Percentiles rank a stretch among this genome's conserved stretches.
These are phyloP conservation scores for Camellia lanceoleosa DNA, from an alignment of 148 eudicot genomes.

Conservation along the genomic window DNA sequence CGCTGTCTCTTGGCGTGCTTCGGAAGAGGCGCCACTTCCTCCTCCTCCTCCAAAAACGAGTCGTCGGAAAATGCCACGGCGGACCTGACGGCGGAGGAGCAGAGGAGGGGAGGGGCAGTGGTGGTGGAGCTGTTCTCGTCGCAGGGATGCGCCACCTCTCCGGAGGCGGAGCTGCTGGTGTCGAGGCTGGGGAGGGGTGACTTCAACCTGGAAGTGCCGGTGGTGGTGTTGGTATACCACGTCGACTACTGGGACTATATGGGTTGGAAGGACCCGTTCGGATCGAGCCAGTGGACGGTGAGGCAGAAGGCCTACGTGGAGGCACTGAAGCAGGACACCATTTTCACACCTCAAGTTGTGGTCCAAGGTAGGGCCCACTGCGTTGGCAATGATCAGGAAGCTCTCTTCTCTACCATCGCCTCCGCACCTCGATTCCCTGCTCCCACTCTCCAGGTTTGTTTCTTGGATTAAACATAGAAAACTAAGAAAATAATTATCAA, in stretches of 20 bases:
- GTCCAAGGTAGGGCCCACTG: slow-evolving; percentile 69
- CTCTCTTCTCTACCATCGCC: slow-evolving; percentile 37
- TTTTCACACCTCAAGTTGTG: slow-evolving; percentile 84
- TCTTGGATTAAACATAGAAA: too few species aligned
- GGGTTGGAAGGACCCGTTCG: slow-evolving; percentile 93
- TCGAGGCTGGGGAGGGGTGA: slow-evolving; percentile 90
- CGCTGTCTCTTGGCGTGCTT: slow-evolving; percentile 59
- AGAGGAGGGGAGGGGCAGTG: slow-evolving; percentile 36
- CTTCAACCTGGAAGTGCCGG: slow-evolving; percentile 47
- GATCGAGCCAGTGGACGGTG: slow-evolving; percentile 79
- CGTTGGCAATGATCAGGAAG: slow-evolving; percentile 65
- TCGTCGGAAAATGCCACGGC: slow-evolving; percentile 27
- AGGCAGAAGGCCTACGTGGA: slow-evolving; percentile 81
- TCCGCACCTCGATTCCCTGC: slow-evolving; percentile 59
- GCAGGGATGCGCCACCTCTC: slow-evolving; percentile 80
- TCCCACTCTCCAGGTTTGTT: slow-evolving; percentile 61
- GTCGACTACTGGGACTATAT: slow-evolving; percentile 88
- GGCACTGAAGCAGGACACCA: slow-evolving; percentile 59
- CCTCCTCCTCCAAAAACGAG: slow-evolving; percentile 4
- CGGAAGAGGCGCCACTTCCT: slow-evolving; percentile 28
- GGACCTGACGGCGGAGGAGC: slow-evolving; percentile 44
- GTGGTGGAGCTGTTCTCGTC: slow-evolving; percentile 85
- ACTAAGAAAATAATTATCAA: too few species aligned
- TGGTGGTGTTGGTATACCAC: slow-evolving; percentile 65
- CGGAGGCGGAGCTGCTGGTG: slow-evolving; percentile 72